Evolutionary conservation across 495 filamentous ascomycete genomes (phyloP).

Genomic region (Astrothelium subdiscretum): DNA sequence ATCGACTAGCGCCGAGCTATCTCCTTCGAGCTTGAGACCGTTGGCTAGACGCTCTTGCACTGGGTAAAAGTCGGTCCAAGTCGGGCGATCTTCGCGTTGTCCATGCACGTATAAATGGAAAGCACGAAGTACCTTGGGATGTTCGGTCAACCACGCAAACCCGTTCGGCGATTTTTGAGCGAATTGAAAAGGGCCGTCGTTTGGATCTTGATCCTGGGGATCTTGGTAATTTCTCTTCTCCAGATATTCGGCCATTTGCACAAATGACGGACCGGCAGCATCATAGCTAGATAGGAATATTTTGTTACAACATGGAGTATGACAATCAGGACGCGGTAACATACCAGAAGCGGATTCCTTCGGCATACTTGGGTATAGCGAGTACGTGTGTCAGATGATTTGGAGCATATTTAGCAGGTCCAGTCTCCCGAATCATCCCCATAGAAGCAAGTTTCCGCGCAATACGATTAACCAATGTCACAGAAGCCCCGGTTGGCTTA

Average conservation of each 20-base stretch:
- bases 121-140: not conserved
- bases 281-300: too few species aligned
- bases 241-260: too few species aligned
- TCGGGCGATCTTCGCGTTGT: not conserved
- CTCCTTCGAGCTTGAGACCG: not conserved
- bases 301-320: too few species aligned
- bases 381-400: too few species aligned
- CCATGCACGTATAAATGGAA: not conserved
- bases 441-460: not conserved
- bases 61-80: conserved; percentile 9
- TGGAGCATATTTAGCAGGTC: not conserved
- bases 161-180: not conserved
- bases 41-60: not conserved
- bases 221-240: not conserved
- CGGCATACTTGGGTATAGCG: too few species aligned
- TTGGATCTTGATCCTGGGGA: not conserved
- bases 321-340: too few species aligned
- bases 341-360: too few species aligned
- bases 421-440: not conserved
- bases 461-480: not conserved
- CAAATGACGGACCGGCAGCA: too few species aligned
- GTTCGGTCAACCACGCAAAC: not conserved
- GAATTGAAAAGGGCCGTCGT: not conserved
- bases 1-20: conserved; percentile 6
- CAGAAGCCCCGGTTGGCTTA: not conserved